A percentile compares a stretch with the other conserved stretches of the same genome.
These are phyloP conservation scores for Halophytophthora polymorphica DNA, from an alignment of 352 stramenopile species.

Conservation along the genomic window DNA sequence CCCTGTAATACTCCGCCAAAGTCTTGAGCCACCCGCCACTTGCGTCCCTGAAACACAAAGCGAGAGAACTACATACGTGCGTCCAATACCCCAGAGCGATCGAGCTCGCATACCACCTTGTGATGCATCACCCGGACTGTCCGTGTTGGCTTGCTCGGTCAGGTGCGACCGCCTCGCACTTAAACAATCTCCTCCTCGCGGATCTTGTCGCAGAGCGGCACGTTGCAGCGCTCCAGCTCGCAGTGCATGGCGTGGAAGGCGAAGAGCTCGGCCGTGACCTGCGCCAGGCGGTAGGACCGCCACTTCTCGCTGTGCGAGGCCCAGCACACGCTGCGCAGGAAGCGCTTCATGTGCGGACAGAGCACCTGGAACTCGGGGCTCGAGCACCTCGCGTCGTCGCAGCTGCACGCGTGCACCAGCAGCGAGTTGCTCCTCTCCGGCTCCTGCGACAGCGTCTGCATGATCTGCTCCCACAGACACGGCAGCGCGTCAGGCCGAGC, in stretches of 20 bases:
- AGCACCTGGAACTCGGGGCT: conserved; percentile 37
- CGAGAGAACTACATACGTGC: too few relatives aligned
- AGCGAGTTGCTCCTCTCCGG: conserved; percentile 46
- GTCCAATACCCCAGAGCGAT: too few relatives aligned
- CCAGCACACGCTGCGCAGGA: conserved; percentile 65
- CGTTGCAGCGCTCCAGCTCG: conserved; percentile 28
- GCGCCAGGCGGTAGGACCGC: conserved; percentile 42
- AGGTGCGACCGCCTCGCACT: conserved; percentile 15
- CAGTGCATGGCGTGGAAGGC: conserved; percentile 56
- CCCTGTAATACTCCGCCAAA: too few relatives aligned
- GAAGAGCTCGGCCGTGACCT: conserved; percentile 46
- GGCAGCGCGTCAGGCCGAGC: neutral
- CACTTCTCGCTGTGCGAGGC: conserved; percentile 58
- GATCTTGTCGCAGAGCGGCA: conserved; percentile 39
- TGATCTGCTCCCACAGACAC: conserved; percentile 27
- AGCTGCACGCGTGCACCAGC: conserved; percentile 58
- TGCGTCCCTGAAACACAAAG: too few relatives aligned
- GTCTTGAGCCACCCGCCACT: too few relatives aligned
- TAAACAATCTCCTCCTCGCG: conserved; percentile 48
- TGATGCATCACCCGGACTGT: too few relatives aligned
- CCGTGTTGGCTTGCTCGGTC: conserved; percentile 18
- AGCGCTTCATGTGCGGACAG: conserved; percentile 64
- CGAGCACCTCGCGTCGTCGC: conserved; percentile 39
- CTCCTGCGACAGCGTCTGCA: conserved; percentile 36
- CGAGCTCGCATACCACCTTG: too few relatives aligned